phyloP scores from a whole-genome alignment of 495 filamentous ascomycete genomes.

The Xylona heveae region DNA sequence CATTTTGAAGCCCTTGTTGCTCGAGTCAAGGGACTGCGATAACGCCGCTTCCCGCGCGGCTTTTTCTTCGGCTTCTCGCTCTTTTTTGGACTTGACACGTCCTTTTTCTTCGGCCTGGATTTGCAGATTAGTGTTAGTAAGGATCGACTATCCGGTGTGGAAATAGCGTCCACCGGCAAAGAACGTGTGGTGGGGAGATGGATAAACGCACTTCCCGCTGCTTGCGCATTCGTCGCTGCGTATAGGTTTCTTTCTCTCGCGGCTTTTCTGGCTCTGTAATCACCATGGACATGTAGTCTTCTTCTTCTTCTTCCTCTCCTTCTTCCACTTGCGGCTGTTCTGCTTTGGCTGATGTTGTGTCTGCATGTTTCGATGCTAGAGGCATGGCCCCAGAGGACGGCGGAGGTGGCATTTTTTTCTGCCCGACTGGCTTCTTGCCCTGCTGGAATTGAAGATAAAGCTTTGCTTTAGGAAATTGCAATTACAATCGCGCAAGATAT shows the following conservation, averaged over 20 bases:
- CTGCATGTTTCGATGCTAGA: too few relatives aligned
- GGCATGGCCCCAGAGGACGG: too few relatives aligned
- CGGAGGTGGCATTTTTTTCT: too few relatives aligned
- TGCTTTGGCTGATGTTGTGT: too few relatives aligned
- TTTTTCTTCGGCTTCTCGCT: slow-evolving; percentile 48
- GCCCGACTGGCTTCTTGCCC: too few relatives aligned
- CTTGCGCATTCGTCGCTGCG: slow-evolving; percentile 31
- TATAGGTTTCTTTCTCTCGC: slow-evolving; percentile 25
- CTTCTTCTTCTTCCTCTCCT: slow-evolving; percentile 28
- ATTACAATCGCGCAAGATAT: too few relatives aligned
- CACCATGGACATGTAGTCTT: slow-evolving; percentile 48
- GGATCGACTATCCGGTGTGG: too few relatives aligned
- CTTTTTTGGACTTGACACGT: slow-evolving; percentile 57
- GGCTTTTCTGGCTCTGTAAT: slow-evolving; percentile 19
- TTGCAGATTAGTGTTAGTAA: background rate
- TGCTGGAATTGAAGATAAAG: too few relatives aligned
- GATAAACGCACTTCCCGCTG: slow-evolving; percentile 21
- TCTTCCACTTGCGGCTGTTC: too few relatives aligned
- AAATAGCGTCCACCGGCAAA: too few relatives aligned
- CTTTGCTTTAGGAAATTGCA: too few relatives aligned
- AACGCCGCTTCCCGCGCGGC: slow-evolving; percentile 55
- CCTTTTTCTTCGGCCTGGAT: slow-evolving; percentile 28
- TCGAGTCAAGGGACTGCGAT: slow-evolving; percentile 34
- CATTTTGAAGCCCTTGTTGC: slow-evolving; percentile 77
- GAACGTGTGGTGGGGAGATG: background rate